Evolutionary conservation across 805 yeast species (phyloP).

Genomic region (Hermanozyma aechmeae): DNA sequence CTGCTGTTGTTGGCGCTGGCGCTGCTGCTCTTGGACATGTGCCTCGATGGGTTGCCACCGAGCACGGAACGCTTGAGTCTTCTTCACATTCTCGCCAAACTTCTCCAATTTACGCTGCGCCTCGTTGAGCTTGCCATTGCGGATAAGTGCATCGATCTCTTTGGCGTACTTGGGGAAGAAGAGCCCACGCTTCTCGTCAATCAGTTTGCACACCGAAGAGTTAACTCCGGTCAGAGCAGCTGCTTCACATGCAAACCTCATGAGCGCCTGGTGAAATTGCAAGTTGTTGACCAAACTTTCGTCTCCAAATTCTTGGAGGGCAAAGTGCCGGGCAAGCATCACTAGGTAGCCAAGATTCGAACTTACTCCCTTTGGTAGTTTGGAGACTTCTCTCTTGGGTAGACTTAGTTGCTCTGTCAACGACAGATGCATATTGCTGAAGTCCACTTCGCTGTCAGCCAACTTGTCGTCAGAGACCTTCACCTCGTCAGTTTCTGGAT

Average conservation of each 20-base stretch:
- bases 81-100: conserved; percentile 25
- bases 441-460: no score
- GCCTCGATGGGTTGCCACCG: conserved; percentile 25
- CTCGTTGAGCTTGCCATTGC: conserved; percentile 21
- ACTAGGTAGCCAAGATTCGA: conserved; percentile 35
- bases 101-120: conserved; percentile 29
- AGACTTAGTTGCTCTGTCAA: no score
- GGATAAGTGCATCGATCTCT: conserved; percentile 27
- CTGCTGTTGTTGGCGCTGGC: conserved; percentile 28
- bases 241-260: conserved; percentile 33
- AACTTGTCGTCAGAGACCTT: no score
- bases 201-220: conserved; percentile 18
- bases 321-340: conserved; percentile 25
- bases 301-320: conserved; percentile 7
- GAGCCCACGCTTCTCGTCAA: conserved; percentile 8
- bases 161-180: conserved; percentile 33
- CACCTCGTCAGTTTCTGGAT: conserved; percentile 8
- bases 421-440: no score
- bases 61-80: conserved; percentile 28
- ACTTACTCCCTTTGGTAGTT: conserved; percentile 20
- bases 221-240: conserved; percentile 13
- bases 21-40: conserved; percentile 22
- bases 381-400: conserved; percentile 17
- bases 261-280: conserved; percentile 20
- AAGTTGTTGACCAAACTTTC: conserved; percentile 9